These are phyloP conservation scores for Pleurotus pulmonarius DNA, from an alignment of 768 basidiomycete species.

Conservation along the genomic window DNA sequence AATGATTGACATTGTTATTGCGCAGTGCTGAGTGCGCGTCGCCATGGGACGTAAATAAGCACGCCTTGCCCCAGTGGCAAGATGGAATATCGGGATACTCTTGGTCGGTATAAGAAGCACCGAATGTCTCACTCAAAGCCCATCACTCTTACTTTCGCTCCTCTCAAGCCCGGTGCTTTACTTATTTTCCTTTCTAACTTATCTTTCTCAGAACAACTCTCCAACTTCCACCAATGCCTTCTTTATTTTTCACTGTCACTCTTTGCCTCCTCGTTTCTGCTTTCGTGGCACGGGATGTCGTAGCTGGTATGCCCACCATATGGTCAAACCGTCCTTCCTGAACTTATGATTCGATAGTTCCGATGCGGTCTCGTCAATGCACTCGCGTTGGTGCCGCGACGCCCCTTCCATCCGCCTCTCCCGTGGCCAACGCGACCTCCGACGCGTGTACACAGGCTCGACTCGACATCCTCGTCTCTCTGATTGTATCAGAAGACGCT, in stretches of 20 bases:
- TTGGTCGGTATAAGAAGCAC: neutral
- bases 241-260: neutral
- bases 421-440: neutral
- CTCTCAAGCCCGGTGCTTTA: neutral
- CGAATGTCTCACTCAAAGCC: neutral
- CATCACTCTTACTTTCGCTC: neutral
- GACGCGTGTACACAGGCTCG: conserved; percentile 5
- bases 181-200: neutral
- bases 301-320: neutral
- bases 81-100: neutral
- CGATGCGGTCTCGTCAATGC: neutral
- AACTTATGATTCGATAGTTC: neutral
- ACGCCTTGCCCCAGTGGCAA: neutral
- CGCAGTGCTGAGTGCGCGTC: neutral
- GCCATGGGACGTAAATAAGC: neutral
- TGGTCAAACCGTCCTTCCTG: neutral
- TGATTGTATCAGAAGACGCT: conserved; percentile 4
- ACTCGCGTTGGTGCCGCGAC: neutral
- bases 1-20: neutral
- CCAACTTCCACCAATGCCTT: neutral
- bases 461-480: neutral
- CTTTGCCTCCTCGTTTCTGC: neutral
- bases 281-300: neutral
- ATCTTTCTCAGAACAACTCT: neutral
- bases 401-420: neutral